These are phyloP conservation scores for Pezicula rhizophila DNA, from an alignment of 2,329 filamentous ascomycete genomes.

Conservation along the genomic window DNA sequence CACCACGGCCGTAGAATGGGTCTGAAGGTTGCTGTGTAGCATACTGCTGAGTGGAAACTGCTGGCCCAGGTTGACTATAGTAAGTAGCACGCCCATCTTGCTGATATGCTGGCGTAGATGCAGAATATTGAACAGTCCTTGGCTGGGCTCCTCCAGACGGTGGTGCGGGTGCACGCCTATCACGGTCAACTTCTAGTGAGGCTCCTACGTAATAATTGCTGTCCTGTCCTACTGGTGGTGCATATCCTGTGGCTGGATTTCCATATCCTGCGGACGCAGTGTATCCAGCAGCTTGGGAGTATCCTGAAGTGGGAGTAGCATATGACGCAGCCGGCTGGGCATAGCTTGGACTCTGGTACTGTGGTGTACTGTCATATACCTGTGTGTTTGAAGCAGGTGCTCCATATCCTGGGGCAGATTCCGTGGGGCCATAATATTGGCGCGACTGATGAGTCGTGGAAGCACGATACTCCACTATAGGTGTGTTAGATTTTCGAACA, in stretches of 20 bases:
- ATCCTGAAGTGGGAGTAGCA: slow-evolving; percentile 16
- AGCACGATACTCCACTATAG: slow-evolving; percentile 28
- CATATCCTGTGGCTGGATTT: slow-evolving; percentile 17
- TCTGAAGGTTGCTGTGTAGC: slow-evolving; percentile 39
- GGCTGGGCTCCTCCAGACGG: slow-evolving; percentile 11
- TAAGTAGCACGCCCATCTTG: slow-evolving; percentile 13
- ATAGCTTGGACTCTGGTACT: slow-evolving; percentile 15
- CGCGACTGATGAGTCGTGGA: slow-evolving; percentile 29
- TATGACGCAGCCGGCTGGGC: slow-evolving; percentile 19
- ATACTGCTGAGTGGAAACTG: slow-evolving; percentile 32
- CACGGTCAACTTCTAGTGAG: slow-evolving; percentile 12
- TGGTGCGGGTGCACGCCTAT: slow-evolving; percentile 9
- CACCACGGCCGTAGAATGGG: slow-evolving; percentile 54
- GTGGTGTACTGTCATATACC: slow-evolving; percentile 19
- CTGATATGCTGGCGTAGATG: slow-evolving; percentile 10
- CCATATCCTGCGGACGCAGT: slow-evolving; percentile 16
- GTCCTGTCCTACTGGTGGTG: slow-evolving; percentile 6
- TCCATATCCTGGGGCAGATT: slow-evolving; percentile 17
- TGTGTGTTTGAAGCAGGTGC: slow-evolving; percentile 13
- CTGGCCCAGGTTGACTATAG: slow-evolving; percentile 29
- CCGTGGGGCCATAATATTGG: slow-evolving; percentile 29
- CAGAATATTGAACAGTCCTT: slow-evolving; percentile 13
- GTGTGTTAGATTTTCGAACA: slow-evolving; percentile 29
- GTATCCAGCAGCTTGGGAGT: slow-evolving; percentile 7
- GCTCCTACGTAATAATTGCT: slow-evolving; percentile 25